Evolutionary conservation across 169 alveolate species (phyloP).

Genomic region (Plasmodium coatneyi): DNA sequence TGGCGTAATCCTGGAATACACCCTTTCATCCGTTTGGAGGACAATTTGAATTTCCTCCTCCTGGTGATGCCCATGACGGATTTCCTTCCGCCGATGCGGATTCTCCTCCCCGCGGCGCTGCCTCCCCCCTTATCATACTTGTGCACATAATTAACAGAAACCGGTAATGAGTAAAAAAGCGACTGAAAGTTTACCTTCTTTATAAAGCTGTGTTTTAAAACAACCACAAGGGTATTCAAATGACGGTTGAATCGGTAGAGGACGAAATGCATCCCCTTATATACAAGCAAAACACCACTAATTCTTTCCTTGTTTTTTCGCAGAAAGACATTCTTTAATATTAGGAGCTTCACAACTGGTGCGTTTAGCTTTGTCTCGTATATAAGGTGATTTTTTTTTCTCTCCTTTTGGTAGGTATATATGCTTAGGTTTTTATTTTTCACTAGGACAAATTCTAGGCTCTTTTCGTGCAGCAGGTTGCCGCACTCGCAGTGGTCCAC

Average conservation of each 20-base stretch:
- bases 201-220: slow-evolving; percentile 22
- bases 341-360: slow-evolving; percentile 16
- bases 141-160: slow-evolving; percentile 12
- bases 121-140: not conserved
- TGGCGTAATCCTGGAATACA: not conserved
- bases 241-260: slow-evolving; percentile 17
- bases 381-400: not conserved
- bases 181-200: slow-evolving; percentile 21
- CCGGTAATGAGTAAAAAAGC: slow-evolving; percentile 7
- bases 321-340: slow-evolving; percentile 11
- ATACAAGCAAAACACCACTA: slow-evolving; percentile 41
- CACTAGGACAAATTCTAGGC: slow-evolving; percentile 18
- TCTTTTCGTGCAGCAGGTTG: slow-evolving; percentile 22
- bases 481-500: slow-evolving; percentile 38
- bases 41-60: not conserved
- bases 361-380: slow-evolving; percentile 57
- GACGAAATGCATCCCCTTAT: slow-evolving; percentile 31
- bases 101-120: not conserved
- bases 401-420: slow-evolving; percentile 1
- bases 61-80: not conserved
- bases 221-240: slow-evolving; percentile 17
- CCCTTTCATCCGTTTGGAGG: not conserved
- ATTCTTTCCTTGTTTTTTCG: not conserved
- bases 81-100: not conserved
- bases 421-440: slow-evolving; percentile 54